Conservation (phyloP, 2,329 filamentous ascomycete species). For the Sphaerostilbella broomeana region DNA sequence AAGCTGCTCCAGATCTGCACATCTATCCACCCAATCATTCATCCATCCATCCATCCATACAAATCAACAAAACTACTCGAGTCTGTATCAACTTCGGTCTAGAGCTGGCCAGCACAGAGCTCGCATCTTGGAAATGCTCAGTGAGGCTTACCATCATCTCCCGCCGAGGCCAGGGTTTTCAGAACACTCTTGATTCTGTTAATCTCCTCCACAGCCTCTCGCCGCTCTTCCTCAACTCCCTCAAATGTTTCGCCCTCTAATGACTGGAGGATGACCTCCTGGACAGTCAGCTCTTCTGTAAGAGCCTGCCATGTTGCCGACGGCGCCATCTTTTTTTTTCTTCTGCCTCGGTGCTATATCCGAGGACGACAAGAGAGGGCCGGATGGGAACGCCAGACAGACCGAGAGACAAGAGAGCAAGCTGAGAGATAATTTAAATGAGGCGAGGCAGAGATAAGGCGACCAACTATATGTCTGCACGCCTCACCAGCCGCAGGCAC, state of each 20-base stretch:
- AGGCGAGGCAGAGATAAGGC: background rate
- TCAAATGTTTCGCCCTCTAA: constrained; percentile 25
- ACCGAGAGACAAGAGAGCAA: background rate
- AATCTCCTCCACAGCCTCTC: constrained; percentile 23
- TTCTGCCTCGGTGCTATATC: too few species aligned
- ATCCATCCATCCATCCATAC: too few species aligned
- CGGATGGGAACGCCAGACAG: too few species aligned
- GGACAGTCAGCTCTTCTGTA: constrained; percentile 36
- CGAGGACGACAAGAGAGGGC: too few species aligned
- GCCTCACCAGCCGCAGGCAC: background rate
- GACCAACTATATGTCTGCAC: background rate
- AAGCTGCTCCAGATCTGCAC: too few species aligned
- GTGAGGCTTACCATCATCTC: background rate
- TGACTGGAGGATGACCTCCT: constrained; percentile 37
- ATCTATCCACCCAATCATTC: too few species aligned
- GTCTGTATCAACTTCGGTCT: too few species aligned
- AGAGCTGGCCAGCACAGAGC: too few species aligned
- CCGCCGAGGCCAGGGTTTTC: background rate
- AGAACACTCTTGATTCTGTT: constrained; percentile 27
- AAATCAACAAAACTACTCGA: too few species aligned
- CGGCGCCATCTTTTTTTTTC: constrained; percentile 7
- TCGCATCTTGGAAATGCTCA: background rate
- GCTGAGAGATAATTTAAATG: background rate
- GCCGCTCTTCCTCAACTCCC: constrained; percentile 26
- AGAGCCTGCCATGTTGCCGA: constrained; percentile 23